These are phyloP conservation scores for Bipolaris bicolor DNA, from an alignment of 2,329 filamentous ascomycete genomes.

Conservation along the genomic window DNA sequence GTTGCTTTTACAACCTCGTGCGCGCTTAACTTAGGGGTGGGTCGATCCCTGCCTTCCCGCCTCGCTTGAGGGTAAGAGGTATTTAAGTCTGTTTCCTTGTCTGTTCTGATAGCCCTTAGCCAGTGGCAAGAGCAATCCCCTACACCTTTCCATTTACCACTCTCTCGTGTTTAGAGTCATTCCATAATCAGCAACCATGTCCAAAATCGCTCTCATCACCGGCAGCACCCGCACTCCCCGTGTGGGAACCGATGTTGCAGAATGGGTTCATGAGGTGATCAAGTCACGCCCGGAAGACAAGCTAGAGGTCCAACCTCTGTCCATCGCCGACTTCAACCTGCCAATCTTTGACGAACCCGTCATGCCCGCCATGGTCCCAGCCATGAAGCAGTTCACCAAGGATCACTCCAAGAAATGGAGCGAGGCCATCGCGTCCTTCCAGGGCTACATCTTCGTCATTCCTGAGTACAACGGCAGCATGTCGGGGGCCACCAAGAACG, in stretches of 20 bases:
- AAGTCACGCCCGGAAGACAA: constrained; percentile 13
- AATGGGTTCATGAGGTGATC: constrained; percentile 10
- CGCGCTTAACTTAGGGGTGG: neutral
- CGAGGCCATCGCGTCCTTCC: constrained; percentile 52
- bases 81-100: constrained; percentile 2
- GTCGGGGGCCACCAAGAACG: constrained; percentile 64
- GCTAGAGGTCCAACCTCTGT: constrained; percentile 9
- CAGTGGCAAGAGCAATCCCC: neutral
- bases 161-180: constrained; percentile 5
- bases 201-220: constrained; percentile 16
- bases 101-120: neutral
- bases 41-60: neutral
- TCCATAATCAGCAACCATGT: constrained; percentile 25
- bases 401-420: constrained; percentile 57
- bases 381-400: constrained; percentile 46
- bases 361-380: constrained; percentile 50
- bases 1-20: neutral
- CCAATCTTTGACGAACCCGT: constrained; percentile 56
- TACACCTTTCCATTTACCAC: neutral
- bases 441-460: constrained; percentile 59
- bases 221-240: constrained; percentile 15
- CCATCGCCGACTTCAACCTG: constrained; percentile 49
- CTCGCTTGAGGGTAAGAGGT: neutral
- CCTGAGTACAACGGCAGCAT: constrained; percentile 65
- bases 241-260: constrained; percentile 6